A percentile compares a stretch with the other conserved stretches of the same genome.
These are phyloP conservation scores for Closterium sp. DNA, from an alignment of 139 green algal genomes.

Conservation along the genomic window DNA sequence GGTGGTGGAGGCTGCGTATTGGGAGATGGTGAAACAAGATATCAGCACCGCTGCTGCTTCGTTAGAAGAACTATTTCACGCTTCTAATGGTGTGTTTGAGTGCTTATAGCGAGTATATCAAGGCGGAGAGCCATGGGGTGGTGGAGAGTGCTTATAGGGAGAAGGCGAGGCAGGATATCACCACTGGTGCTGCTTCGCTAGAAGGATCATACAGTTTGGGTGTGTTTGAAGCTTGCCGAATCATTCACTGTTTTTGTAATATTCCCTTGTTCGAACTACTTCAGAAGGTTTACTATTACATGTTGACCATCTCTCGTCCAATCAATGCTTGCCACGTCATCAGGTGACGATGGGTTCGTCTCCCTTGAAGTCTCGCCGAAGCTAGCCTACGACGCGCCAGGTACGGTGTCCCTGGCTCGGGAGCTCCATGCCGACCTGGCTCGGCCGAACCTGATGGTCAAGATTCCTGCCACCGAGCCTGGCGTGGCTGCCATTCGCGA, in stretches of 20 bases:
- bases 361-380: constrained; percentile 40
- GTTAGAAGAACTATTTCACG: background rate
- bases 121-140: background rate
- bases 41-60: constrained; percentile 20
- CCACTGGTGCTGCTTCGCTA: background rate
- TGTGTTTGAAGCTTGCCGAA: background rate
- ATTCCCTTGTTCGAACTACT: too few species aligned
- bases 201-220: too few species aligned
- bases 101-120: background rate
- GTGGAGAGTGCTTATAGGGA: background rate
- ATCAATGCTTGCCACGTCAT: background rate
- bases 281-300: too few species aligned
- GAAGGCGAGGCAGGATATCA: background rate
- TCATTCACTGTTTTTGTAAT: too few species aligned
- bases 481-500: constrained; percentile 27
- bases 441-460: constrained; percentile 40
- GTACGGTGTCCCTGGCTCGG: constrained; percentile 16
- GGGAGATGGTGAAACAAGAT: constrained; percentile 35
- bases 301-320: background rate
- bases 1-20: constrained; percentile 7
- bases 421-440: constrained; percentile 20
- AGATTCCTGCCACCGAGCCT: constrained; percentile 40
- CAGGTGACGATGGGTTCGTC: constrained; percentile 30
- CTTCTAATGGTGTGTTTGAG: background rate
- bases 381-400: constrained; percentile 30